Evolutionary conservation across 805 yeast species (phyloP).

Genomic region (Phaffomyces antillensis): DNA sequence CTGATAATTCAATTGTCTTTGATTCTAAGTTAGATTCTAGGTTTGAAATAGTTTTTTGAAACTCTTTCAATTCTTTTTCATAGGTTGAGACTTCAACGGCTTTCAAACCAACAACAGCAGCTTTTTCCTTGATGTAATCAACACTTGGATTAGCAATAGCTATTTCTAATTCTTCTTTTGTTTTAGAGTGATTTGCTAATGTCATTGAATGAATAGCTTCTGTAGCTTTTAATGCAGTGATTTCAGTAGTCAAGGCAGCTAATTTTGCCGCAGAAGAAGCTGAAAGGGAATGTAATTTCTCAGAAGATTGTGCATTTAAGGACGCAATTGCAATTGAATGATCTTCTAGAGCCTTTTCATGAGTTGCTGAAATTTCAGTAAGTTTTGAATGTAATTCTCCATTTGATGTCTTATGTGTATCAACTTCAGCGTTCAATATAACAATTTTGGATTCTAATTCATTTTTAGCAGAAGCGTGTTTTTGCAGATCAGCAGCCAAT

Average conservation of each 20-base stretch:
- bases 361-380: neutral
- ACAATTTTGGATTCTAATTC: constrained; percentile 1
- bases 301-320: neutral
- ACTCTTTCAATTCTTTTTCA: constrained; percentile 4
- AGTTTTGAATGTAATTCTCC: constrained; percentile 1
- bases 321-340: constrained; percentile 1
- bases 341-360: constrained; percentile 2
- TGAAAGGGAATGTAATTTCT: neutral
- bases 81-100: constrained; percentile 8
- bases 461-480: neutral
- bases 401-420: neutral
- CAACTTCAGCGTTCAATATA: neutral
- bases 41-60: neutral
- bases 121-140: constrained; percentile 24
- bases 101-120: constrained; percentile 20
- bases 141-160: constrained; percentile 25
- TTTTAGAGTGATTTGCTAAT: neutral
- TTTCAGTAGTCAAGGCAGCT: constrained; percentile 1
- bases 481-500: neutral
- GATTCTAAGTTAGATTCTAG: neutral
- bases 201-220: neutral
- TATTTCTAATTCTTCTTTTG: constrained; percentile 6
- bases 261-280: neutral
- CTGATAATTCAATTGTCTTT: neutral
- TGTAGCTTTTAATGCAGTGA: constrained; percentile 1